Conservation (phyloP, 129 eudicot genomes). For the Arctium lappa region DNA sequence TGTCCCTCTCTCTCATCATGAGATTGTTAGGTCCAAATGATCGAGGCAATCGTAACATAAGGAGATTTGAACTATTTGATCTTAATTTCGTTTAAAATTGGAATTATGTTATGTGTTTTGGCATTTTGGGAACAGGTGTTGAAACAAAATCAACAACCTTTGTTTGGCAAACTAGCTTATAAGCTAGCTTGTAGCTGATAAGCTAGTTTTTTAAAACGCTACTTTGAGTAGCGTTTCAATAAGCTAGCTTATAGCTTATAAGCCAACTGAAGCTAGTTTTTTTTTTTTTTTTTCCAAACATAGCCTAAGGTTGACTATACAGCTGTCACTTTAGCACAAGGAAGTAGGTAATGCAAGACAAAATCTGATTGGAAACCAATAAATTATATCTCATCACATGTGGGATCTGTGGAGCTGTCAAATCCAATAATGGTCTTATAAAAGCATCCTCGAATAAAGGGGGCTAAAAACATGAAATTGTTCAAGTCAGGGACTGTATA, state of each 20-base stretch:
- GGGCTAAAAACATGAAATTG: background rate
- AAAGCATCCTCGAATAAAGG: background rate
- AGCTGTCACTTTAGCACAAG: background rate
- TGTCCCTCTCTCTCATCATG: slow-evolving; percentile 18
- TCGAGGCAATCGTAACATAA: background rate
- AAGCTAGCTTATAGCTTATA: too few species aligned
- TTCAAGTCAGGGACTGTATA: background rate
- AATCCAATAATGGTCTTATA: background rate
- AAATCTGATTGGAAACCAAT: background rate
- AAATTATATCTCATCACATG: background rate
- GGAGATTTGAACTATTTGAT: background rate
- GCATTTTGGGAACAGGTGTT: background rate
- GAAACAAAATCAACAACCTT: background rate
- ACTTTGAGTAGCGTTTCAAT: too few species aligned
- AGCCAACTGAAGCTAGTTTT: too few species aligned
- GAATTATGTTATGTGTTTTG: background rate
- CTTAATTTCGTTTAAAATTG: background rate
- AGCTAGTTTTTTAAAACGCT: too few species aligned
- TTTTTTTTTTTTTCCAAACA: too few species aligned
- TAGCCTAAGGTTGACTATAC: background rate
- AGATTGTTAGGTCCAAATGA: background rate
- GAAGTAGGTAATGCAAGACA: background rate
- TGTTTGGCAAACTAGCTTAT: too few species aligned
- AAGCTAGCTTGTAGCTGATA: too few species aligned
- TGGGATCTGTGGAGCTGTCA: background rate